Conservation (phyloP, 2,329 filamentous ascomycete genomes). For the Penicillium sp. region DNA sequence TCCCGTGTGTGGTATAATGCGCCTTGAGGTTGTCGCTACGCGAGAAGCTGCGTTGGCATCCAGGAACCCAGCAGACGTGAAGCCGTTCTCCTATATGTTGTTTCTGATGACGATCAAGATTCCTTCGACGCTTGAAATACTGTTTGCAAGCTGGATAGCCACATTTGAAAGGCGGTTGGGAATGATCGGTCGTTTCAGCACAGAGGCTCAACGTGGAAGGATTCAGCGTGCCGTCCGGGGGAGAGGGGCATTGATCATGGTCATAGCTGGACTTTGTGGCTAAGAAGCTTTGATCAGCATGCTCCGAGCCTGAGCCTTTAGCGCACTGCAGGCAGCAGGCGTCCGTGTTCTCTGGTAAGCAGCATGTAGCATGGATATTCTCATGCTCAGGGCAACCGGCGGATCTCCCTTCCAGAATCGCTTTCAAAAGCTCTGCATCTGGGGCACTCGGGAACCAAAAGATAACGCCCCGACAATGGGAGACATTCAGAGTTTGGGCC, state of each 20-base stretch:
- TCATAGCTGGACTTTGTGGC: background rate
- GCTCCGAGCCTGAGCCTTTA: background rate
- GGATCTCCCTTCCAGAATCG: background rate
- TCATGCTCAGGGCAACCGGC: background rate
- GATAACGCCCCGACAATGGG: background rate
- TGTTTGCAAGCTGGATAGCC: background rate
- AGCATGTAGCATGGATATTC: background rate
- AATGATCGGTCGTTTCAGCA: background rate
- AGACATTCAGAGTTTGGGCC: background rate
- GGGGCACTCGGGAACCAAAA: no score
- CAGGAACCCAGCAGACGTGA: conserved; percentile 1
- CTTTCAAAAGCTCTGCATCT: background rate
- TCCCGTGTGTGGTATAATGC: conserved; percentile 1
- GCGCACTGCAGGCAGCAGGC: background rate
- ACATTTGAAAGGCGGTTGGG: background rate
- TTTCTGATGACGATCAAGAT: background rate
- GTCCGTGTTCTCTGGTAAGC: background rate
- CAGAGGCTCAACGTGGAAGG: background rate
- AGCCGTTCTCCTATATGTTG: background rate
- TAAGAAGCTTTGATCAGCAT: background rate
- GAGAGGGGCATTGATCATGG: background rate
- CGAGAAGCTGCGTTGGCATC: background rate
- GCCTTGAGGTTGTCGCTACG: background rate
- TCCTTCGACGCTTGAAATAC: background rate
- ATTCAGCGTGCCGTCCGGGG: background rate